Evolutionary conservation across 2,329 filamentous ascomycete species (phyloP).

Genomic region (Nakataea oryzae): DNA sequence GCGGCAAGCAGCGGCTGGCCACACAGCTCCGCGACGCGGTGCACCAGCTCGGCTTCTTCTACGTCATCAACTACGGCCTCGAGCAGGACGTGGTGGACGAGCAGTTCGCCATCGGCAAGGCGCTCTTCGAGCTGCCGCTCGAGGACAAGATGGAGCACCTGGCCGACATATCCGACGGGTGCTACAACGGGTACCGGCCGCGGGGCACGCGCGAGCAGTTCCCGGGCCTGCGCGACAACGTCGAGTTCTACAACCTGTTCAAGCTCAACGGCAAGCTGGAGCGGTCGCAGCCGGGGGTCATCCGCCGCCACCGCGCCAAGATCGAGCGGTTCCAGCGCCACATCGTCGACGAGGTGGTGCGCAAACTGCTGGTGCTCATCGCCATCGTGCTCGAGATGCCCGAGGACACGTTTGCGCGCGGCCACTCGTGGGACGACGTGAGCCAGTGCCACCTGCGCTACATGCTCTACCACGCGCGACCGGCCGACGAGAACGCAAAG

Average conservation of each 20-base stretch:
- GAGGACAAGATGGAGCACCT: slow-evolving; percentile 43
- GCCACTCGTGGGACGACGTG: slow-evolving; percentile 42
- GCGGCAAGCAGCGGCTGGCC: slow-evolving; percentile 20
- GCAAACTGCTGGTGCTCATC: slow-evolving; percentile 44
- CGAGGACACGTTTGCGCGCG: slow-evolving; percentile 42
- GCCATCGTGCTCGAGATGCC: slow-evolving; percentile 47
- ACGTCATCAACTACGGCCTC: slow-evolving; percentile 47
- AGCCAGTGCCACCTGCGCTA: slow-evolving; percentile 48
- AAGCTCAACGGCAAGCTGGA: slow-evolving; percentile 40
- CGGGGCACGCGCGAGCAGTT: slow-evolving; percentile 17
- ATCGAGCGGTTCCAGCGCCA: slow-evolving; percentile 45
- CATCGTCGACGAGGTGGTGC: slow-evolving; percentile 30
- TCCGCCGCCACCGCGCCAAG: slow-evolving; percentile 36
- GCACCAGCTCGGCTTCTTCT: slow-evolving; percentile 38
- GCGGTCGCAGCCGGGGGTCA: slow-evolving; percentile 32
- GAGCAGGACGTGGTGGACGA: slow-evolving; percentile 41
- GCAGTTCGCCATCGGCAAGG: slow-evolving; percentile 44
- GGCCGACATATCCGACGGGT: slow-evolving; percentile 30
- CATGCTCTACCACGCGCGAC: slow-evolving; percentile 43
- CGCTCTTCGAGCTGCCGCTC: slow-evolving; percentile 34
- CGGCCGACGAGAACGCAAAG: slow-evolving; percentile 19
- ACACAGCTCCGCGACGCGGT: slow-evolving; percentile 32
- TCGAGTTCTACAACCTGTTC: slow-evolving; percentile 50
- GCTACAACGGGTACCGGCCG: slow-evolving; percentile 41
- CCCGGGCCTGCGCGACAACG: slow-evolving; percentile 37